Base-by-base conservation (phyloP, 192 early-diverging fungal genomes). In the Rhizophagus clarus region DNA sequence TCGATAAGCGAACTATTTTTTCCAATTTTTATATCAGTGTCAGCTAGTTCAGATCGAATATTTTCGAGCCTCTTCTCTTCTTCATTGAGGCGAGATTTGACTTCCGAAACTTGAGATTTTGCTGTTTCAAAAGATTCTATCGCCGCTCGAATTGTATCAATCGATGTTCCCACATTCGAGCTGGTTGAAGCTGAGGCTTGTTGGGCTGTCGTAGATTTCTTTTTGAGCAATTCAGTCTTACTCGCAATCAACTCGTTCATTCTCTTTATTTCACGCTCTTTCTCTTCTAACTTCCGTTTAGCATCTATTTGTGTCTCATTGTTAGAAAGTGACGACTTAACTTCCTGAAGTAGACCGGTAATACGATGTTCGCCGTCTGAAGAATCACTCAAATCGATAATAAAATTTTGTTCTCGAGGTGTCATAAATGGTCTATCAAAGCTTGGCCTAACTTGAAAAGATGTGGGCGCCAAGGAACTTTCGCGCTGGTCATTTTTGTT, bases 211-310 rank as follows among this genome's bases (percentile, higher is more conserved):
- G 17, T 56, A 56, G 51, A 56, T 56, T 76, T 76, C 24, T 62
- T 76, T 14, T 76, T 76, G 9, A 76, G n/a, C 29, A 17, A 49
- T 40, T 76, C 31, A 8, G 31, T 61, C 20, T 76, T 32, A 9
- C n/a, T 62, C 17, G 74, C 74, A 15, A 76, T 76, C 22, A 76
- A 62, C 34, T 76, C 74, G 12, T 62, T 76, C 74, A 76, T 76
- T 22, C 17, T 29, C 12, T 61, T 61, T 37, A 76, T 76, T 62
- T 76, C 74, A 20, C 61, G 51, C n/a, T 76, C 74, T 37, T 76
- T 76, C 22, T 60, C 74, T 24, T 76, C 74, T 49, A 76, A 62
- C 10, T 76, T 34, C 3, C 32, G 24, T 10, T 76, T 76, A 7
- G 74, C 49, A 40, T 76, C 60, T 5, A 62, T 20, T 60, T 62